Evolutionary conservation across 495 filamentous ascomycete species (phyloP), one percentile per base, ranked within the genome.

Genomic region (Parathielavia hyrcaniae): DNA sequence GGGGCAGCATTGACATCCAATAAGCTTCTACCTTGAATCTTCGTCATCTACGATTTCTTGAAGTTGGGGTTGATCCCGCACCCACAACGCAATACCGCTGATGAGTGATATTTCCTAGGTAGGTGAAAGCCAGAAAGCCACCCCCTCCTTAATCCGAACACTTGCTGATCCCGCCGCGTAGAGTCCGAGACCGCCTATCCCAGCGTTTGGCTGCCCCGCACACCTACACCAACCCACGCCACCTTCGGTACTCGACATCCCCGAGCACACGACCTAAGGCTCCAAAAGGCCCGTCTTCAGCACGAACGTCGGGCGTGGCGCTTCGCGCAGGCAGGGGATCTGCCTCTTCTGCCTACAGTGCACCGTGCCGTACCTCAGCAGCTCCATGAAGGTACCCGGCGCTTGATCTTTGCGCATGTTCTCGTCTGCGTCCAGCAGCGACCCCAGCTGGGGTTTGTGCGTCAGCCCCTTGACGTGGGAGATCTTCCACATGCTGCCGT

Each of bases 341-440:
- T 13, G 40, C 40, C 40, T 13, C 40, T 43, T 43, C 14, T 43
- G 40, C 40, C 40, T 43, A 43, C 10, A 43, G 16, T 43, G 40
- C 40, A 43, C 40, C n/a, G 40, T 43, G 40, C 40, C 40, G 16
- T 43, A 43, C n/a, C 40, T 43, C 40, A 43, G 40, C 40, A 43
- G 40, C 40, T 43, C 40, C 40, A 43, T 43, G 40, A 43, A 43
- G 1, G 40, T 43, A 43, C 40, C 40, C 4, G 40, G 40, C 2
- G 40, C 40, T 14, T 8, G 40, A n/a, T 43, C 40, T 14, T 4
- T n/a, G 40, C 40, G 7, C 14, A n/a, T 43, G 40, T 43, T 43
- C 40, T 43, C 40, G 11, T 13, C 6, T 19, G 40, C 40, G n/a
- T 43, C 40, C 40, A 43, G 40, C 40, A 43, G 40, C 40, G 40